A percentile compares a stretch with the other conserved stretches of the same genome.
Conservation (phyloP, 495 filamentous ascomycete species). For the Paragyromitra xinjiangensis region DNA sequence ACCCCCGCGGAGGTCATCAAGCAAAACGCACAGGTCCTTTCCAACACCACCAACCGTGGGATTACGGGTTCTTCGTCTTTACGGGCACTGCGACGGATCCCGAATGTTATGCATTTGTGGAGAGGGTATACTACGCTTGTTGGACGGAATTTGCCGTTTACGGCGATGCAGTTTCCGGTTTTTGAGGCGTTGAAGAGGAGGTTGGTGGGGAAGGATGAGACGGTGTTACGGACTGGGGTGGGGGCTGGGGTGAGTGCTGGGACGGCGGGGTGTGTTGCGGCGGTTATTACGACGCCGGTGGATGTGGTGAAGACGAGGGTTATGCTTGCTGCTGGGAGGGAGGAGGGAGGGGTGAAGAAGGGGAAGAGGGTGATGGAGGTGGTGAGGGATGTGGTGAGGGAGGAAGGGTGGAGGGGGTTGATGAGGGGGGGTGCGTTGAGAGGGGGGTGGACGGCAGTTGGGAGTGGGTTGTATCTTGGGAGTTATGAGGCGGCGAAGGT, state of each 20-base stretch:
- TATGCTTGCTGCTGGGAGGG: conserved; percentile 60
- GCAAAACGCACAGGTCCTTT: conserved; percentile 83
- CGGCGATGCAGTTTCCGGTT: conserved; percentile 85
- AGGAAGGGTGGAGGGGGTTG: conserved; percentile 74
- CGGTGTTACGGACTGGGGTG: conserved; percentile 62
- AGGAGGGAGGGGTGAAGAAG: conserved; percentile 47
- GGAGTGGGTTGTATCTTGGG: conserved; percentile 83
- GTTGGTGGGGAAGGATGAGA: conserved; percentile 27
- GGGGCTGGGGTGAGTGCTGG: conserved; percentile 77
- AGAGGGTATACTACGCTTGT: conserved; percentile 81
- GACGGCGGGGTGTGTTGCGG: conserved; percentile 72
- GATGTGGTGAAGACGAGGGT: conserved; percentile 56
- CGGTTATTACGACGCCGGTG: conserved; percentile 59
- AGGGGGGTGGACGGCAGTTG: conserved; percentile 80
- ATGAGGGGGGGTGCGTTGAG: conserved; percentile 81
- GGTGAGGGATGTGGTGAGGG: conserved; percentile 67
- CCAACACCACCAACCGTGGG: neutral
- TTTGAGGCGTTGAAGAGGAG: conserved; percentile 73
- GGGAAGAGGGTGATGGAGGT: conserved; percentile 57
- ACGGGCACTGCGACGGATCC: conserved; percentile 61
- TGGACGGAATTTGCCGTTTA: conserved; percentile 83
- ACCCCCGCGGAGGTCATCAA: conserved; percentile 92
- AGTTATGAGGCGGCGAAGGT: conserved; percentile 82
- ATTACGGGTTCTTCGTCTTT: conserved; percentile 58
- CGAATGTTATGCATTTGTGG: conserved; percentile 65